Evolutionary conservation across 2,329 filamentous ascomycete genomes (phyloP), one percentile per base, ranked within the genome.

Genomic region (Magnaporthiopsis poae): DNA sequence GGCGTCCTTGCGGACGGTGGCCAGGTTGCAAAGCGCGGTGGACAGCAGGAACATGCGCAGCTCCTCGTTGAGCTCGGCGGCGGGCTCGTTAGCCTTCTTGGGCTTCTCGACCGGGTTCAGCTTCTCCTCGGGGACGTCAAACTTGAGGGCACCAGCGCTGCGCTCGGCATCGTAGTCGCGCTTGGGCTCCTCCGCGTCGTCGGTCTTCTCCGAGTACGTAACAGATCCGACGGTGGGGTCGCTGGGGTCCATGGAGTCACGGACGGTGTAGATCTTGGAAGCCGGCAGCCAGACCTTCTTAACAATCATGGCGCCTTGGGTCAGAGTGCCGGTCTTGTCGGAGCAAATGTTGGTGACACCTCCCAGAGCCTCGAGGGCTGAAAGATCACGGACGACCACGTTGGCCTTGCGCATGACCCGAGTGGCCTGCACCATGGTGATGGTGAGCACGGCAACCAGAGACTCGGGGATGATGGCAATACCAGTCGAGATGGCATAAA

Each of bases 341-440:
- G 87, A 90, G 75, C 88, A 90, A 71, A 90, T 89, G 72, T 89
- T 87, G 67, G 87, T 90, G 31, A 90, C 87, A 61, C 86, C 88
- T 15, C 88, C 88, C 1, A 91, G 81, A 15, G 88, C 87, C 71
- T 91, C 88, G 0, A 90, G 81, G 0, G 87, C 86, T 3, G 86
- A 86, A 61, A 90, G 79, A 71, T 89, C 87, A 69, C 73, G 83
- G 56, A 89, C 85, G 70, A 89, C 86, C 61, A 89, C 86, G 69
- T 89, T 82, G 9, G 85, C 81, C 71, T 83, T 82, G 62, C 84
- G 83, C 86, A 89, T 88, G 25, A 84, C 82, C 70, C 86, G 87
- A 27, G 85, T 86, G 4, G 86, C 87, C 65, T 87, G 84, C 52
- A 87, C 86, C 80, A 90, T 89, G 21, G 88, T 89, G 69, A 91